Evolutionary conservation across 2,329 filamentous ascomycete genomes (phyloP), one percentile per base, ranked within the genome.

Genomic region (Xylaria sp.): DNA sequence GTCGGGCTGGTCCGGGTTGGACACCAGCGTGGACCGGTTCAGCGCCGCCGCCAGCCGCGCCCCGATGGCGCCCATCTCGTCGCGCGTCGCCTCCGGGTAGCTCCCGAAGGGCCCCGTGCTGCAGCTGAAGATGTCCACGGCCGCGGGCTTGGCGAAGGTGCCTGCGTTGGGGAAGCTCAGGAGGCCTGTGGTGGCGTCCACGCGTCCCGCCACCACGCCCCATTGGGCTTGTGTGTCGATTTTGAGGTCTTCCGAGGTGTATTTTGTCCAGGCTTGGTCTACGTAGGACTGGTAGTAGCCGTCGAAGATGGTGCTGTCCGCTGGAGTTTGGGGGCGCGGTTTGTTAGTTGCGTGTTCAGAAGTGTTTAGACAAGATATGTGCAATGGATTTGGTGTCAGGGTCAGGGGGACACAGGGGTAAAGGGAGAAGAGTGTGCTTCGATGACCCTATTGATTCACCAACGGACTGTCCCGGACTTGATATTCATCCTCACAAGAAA

Each of bases 11-110:
- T 76, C 74, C n/a, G 78, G 63, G 73, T 86, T 81, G 23, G 80
- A 76, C 59, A 92, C 80, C 69, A 96, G 80, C 12, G 91, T 94
- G 41, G 87, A 90, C 25, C 93, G 86, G 80, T 94, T 94, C 75
- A 95, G 88, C 0, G 91, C 92, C 0, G 93, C 92, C 0, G 91
- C 87, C 15, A 96, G 81, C n/a, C 93, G 86, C 0, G 93, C 91
- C 9, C 90, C 90, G 65, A 94, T 87, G 50, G 90, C 89, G 69
- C 88, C 86, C 77, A 85, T 84, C 75, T 84, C 80, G 59, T 81
- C 81, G 2, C 80, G 76, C 64, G 84, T 82, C 46, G 79, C 80
- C 3, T 73, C 74, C 5, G 81, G 74, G 58, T 81, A 81, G 50
- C 74, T 79, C 1, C 81, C 84, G 79, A 91, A 91, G 0, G 89